phyloP scores from a whole-genome alignment of 2,329 filamentous ascomycete genomes.

The Xylaria sp. region DNA sequence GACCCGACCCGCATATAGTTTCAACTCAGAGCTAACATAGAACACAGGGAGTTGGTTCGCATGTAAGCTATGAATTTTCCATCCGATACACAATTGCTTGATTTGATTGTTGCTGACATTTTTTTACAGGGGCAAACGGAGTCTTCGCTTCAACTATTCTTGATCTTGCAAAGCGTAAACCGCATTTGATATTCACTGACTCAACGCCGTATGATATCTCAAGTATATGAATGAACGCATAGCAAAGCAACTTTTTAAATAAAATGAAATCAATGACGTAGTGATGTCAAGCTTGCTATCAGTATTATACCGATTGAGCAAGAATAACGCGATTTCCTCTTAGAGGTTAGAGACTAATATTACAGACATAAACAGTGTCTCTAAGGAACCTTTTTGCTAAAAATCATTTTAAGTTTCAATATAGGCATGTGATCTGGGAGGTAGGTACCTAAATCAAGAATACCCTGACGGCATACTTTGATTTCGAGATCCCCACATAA shows the following conservation, averaged over 20 bases:
- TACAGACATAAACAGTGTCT: neutral
- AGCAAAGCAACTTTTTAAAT: neutral
- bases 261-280: neutral
- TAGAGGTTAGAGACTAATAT: neutral
- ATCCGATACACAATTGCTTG: neutral
- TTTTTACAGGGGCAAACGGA: constrained; percentile 79
- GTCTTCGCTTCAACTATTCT: constrained; percentile 94
- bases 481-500: constrained; percentile 11
- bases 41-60: constrained; percentile 84
- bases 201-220: constrained; percentile 67
- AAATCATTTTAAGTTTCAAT: neutral
- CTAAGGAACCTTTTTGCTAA: neutral
- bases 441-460: neutral
- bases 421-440: no score
- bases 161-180: constrained; percentile 88
- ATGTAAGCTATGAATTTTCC: constrained; percentile 57
- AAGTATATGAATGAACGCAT: constrained; percentile 12
- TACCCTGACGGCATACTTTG: neutral
- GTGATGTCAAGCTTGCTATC: constrained; percentile 4
- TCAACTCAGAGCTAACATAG: constrained; percentile 31
- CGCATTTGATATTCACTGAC: constrained; percentile 82
- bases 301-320: constrained; percentile 3
- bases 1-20: neutral
- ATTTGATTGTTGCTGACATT: constrained; percentile 33
- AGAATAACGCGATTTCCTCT: neutral